Conservation (phyloP, 192 early-diverging fungal genomes). For the Coemansia furcata region DNA sequence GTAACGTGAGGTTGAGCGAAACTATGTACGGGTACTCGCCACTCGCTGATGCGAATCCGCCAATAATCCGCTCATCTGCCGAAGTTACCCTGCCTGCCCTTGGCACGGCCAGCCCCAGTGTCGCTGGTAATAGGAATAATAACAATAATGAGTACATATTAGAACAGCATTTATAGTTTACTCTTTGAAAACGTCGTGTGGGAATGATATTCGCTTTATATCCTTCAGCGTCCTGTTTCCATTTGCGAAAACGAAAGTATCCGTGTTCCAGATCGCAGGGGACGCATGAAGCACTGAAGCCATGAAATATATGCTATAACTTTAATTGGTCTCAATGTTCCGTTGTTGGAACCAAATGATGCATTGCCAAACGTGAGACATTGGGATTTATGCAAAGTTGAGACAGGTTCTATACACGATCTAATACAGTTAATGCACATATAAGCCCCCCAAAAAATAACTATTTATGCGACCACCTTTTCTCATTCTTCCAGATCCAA, state of each 20-base stretch:
- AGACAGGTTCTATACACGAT: neutral
- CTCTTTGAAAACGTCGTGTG: neutral
- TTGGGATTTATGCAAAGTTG: neutral
- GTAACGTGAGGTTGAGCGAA: slow-evolving; percentile 19
- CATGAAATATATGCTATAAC: neutral
- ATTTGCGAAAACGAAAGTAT: neutral
- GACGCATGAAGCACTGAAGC: neutral
- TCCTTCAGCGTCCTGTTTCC: neutral
- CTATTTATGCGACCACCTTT: neutral
- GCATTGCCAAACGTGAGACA: neutral
- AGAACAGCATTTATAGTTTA: neutral
- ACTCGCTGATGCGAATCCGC: slow-evolving; percentile 9
- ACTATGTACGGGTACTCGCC: slow-evolving; percentile 22
- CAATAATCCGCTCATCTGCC: slow-evolving; percentile 34
- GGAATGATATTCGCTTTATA: neutral
- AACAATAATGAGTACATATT: neutral
- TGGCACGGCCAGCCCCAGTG: neutral
- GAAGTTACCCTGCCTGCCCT: neutral
- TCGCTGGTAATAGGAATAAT: neutral
- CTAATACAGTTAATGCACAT: neutral
- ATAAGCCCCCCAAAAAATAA: neutral
- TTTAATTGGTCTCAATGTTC: neutral
- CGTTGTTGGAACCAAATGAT: neutral
- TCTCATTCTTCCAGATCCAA: neutral
- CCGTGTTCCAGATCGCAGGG: neutral